Conservation (phyloP, 306 rosid genomes). For the Medicago truncatula region DNA sequence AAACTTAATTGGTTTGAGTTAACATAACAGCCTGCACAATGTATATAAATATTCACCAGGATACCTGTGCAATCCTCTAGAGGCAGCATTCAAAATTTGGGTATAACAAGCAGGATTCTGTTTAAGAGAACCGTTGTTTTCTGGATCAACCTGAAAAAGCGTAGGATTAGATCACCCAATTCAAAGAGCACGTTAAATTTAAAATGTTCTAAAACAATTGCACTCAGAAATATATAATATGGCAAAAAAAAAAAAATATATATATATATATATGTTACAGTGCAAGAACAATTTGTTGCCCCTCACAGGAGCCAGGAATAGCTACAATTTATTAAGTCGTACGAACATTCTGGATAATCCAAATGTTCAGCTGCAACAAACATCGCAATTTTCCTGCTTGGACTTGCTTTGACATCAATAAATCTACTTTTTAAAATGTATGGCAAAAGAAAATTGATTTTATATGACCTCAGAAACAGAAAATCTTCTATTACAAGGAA, state of each 20-base stretch:
- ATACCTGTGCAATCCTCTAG: constrained; percentile 92
- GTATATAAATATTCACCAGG: constrained; percentile 15
- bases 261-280: too few relatives aligned
- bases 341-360: constrained; percentile 31
- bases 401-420: constrained; percentile 16
- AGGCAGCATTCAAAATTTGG: constrained; percentile 68
- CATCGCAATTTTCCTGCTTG: constrained; percentile 19
- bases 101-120: constrained; percentile 81
- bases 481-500: constrained; percentile 12
- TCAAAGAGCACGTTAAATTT: constrained; percentile 23
- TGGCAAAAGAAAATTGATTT: constrained; percentile 20
- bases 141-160: constrained; percentile 77
- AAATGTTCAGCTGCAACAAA: constrained; percentile 19
- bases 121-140: constrained; percentile 62
- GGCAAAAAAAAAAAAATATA: constrained; percentile 10
- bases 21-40: constrained; percentile 30
- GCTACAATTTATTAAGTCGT: constrained; percentile 18
- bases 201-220: constrained; percentile 30
- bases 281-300: not conserved
- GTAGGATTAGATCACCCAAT: constrained; percentile 35
- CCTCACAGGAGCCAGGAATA: not conserved
- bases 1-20: constrained; percentile 21
- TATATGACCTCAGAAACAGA: constrained; percentile 5
- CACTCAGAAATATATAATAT: constrained; percentile 20
- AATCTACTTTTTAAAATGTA: not conserved